Conservation (phyloP, 371 early-diverging fungal species). For the Lichtheimia ramosa region DNA sequence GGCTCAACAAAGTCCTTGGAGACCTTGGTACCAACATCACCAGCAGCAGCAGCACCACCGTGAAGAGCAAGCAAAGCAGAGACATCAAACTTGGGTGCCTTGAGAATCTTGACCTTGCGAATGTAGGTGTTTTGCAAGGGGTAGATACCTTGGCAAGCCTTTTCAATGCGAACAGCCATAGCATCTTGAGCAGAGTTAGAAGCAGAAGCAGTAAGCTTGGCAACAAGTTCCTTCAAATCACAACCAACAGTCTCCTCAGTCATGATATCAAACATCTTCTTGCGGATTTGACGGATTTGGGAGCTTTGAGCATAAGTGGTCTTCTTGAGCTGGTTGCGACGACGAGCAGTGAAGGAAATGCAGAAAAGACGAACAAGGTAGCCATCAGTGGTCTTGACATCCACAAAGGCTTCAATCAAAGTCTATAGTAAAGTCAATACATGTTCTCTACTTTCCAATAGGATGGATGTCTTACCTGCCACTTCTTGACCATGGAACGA, state of each 20-base stretch:
- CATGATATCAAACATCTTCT: conserved; percentile 99
- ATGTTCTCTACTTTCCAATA: too few relatives aligned
- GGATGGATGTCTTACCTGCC: conserved; percentile 77
- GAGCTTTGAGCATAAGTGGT: conserved; percentile 98
- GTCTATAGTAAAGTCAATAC: conserved; percentile 60
- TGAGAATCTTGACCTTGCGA: conserved; percentile 99
- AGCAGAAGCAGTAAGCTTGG: conserved; percentile 86
- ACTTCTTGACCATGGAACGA: conserved; percentile 99
- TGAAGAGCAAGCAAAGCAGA: conserved; percentile 97
- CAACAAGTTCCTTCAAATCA: conserved; percentile 97
- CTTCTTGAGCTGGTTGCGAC: conserved; percentile 95
- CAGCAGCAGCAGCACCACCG: conserved; percentile 82
- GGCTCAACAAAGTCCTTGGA: conserved; percentile 86
- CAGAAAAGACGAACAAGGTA: conserved; percentile 98
- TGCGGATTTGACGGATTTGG: conserved; percentile 99
- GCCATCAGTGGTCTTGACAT: conserved; percentile 99
- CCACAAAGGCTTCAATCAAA: conserved; percentile 97
- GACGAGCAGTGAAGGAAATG: conserved; percentile 98
- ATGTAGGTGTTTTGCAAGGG: conserved; percentile 98
- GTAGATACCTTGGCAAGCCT: conserved; percentile 97
- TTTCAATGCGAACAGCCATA: conserved; percentile 97
- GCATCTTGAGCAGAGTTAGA: conserved; percentile 62
- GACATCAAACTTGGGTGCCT: conserved; percentile 95
- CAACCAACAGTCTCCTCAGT: conserved; percentile 85
- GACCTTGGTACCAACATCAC: conserved; percentile 76